These are phyloP conservation scores for Gossypium laxum DNA, from an alignment of 441 rosid genomes.

Conservation along the genomic window DNA sequence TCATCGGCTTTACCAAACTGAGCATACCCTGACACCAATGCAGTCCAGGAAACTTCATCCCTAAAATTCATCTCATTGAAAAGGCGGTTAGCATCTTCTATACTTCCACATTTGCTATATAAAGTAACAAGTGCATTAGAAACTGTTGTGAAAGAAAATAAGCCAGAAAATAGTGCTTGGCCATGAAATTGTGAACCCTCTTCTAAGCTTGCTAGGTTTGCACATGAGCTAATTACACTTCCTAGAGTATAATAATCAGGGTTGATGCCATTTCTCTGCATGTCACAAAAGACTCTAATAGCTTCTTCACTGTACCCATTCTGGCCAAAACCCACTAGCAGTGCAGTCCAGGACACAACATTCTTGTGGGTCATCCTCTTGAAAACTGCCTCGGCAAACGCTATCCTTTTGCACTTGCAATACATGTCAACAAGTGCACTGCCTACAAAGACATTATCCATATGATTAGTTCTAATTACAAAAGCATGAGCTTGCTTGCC, in stretches of 20 bases:
- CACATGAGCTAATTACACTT: slow-evolving; percentile 84
- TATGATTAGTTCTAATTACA: slow-evolving; percentile 44
- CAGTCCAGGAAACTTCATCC: slow-evolving; percentile 92
- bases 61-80: slow-evolving; percentile 60
- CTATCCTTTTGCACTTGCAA: slow-evolving; percentile 55
- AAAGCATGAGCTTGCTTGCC: slow-evolving; percentile 70
- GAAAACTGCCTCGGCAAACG: slow-evolving; percentile 58
- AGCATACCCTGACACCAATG: slow-evolving; percentile 73
- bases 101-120: slow-evolving; percentile 79
- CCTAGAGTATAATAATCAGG: slow-evolving; percentile 81
- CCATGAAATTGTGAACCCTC: slow-evolving; percentile 87
- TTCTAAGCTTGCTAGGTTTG: slow-evolving; percentile 77
- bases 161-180: slow-evolving; percentile 52
- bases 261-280: slow-evolving; percentile 66
- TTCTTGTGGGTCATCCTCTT: slow-evolving; percentile 54
- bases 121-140: slow-evolving; percentile 78
- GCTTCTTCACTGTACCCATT: slow-evolving; percentile 74
- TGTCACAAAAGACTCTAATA: slow-evolving; percentile 45
- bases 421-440: slow-evolving; percentile 96
- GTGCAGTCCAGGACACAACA: slow-evolving; percentile 89
- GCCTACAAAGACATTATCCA: slow-evolving; percentile 57
- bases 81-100: slow-evolving; percentile 46
- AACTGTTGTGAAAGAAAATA: slow-evolving; percentile 51
- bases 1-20: slow-evolving; percentile 72
- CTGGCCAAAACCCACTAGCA: slow-evolving; percentile 89